A percentile compares a stretch with the other conserved stretches of the same genome.
Conservation (phyloP, 1,284 basidiomycete genomes). For the Sporisorium scitamineum region DNA sequence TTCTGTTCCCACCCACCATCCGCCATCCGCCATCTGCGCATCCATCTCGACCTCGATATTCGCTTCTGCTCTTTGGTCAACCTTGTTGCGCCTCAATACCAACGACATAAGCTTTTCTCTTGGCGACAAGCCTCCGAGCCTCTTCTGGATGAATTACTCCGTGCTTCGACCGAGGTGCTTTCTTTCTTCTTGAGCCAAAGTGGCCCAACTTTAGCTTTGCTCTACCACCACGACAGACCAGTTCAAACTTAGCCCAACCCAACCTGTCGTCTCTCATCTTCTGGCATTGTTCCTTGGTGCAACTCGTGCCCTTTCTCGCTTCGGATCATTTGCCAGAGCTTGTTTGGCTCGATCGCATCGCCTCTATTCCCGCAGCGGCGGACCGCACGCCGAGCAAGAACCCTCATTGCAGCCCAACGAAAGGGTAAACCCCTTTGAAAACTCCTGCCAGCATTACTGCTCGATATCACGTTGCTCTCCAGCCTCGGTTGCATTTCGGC, state of each 20-base stretch:
- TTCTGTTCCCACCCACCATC: not conserved
- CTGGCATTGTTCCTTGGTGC: not conserved
- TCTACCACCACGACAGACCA: not conserved
- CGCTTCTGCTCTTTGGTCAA: constrained; percentile 6
- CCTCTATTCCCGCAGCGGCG: too few species aligned
- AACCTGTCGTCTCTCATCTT: not conserved
- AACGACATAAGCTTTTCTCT: not conserved
- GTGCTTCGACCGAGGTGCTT: not conserved
- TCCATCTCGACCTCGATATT: not conserved
- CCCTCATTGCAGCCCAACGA: not conserved
- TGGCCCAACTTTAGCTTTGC: not conserved
- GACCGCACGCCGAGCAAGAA: not conserved
- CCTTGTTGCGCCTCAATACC: constrained; percentile 2
- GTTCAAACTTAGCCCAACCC: not conserved
- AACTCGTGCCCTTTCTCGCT: not conserved
- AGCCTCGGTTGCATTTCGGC: constrained; percentile 1
- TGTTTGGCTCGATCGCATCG: not conserved
- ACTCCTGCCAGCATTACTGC: not conserved
- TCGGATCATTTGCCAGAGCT: not conserved
- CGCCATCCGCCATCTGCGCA: not conserved
- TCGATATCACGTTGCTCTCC: not conserved
- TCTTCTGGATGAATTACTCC: not conserved
- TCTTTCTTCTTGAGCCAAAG: not conserved
- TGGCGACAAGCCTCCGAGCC: not conserved
- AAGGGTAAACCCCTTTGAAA: too few species aligned